Conservation (phyloP, 2,329 filamentous ascomycete genomes). For the Hortaea sp. region DNA sequence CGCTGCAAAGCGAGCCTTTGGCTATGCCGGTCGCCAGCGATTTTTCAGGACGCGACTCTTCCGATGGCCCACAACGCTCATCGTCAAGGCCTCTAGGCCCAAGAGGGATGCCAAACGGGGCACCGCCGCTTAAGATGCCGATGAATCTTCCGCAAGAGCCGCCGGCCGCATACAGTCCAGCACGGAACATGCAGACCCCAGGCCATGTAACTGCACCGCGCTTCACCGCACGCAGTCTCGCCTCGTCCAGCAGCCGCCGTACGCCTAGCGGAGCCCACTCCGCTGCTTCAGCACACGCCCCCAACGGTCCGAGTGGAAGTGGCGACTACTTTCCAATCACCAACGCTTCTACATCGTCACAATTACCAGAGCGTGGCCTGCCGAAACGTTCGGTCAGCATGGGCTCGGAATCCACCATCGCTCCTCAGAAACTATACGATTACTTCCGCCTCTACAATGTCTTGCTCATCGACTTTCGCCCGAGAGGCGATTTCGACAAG, state of each 20-base stretch:
- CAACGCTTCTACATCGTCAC: slow-evolving; percentile 2
- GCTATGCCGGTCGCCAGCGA: slow-evolving; percentile 34
- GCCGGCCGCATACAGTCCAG: slow-evolving; percentile 69
- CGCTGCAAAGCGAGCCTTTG: slow-evolving; percentile 21
- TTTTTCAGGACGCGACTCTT: slow-evolving; percentile 17
- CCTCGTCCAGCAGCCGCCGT: slow-evolving; percentile 40
- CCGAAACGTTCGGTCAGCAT: slow-evolving; percentile 36
- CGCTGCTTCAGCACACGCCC: slow-evolving; percentile 29
- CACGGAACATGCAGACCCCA: slow-evolving; percentile 57
- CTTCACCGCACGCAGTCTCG: slow-evolving; percentile 54
- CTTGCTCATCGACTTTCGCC: slow-evolving; percentile 76
- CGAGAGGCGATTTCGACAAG: slow-evolving; percentile 69
- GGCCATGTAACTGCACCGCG: slow-evolving; percentile 56
- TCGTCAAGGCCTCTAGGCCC: slow-evolving; percentile 34
- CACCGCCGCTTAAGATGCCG: slow-evolving; percentile 35
- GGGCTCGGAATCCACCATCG: slow-evolving; percentile 52
- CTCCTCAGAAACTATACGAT: slow-evolving; percentile 58
- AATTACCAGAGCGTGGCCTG: slow-evolving; percentile 1
- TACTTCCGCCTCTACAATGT: slow-evolving; percentile 60
- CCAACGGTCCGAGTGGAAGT: slow-evolving; percentile 19
- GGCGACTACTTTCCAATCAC: slow-evolving; percentile 34
- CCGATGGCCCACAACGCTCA: slow-evolving; percentile 9
- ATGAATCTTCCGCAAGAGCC: slow-evolving; percentile 58
- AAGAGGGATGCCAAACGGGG: slow-evolving; percentile 44
- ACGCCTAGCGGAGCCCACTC: slow-evolving; percentile 36